Base-by-base conservation (phyloP, 2,329 filamentous ascomycete species). In the Penicillium sp. region DNA sequence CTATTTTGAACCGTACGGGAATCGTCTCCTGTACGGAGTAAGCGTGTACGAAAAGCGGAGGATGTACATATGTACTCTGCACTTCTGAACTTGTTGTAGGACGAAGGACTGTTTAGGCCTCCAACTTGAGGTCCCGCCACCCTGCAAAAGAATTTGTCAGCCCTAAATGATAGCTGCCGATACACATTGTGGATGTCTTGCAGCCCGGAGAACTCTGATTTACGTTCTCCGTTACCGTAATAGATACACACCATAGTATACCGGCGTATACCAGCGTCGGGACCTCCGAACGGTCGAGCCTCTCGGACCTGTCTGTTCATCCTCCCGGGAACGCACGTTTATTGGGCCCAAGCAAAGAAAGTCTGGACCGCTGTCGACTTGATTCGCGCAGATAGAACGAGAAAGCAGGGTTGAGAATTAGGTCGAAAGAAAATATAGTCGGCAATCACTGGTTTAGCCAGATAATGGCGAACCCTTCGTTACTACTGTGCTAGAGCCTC, bases 101-200 rank as follows among this genome's bases (percentile, higher is more conserved):
- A 43, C 14, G 24, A 19, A 40, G 28, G 34, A 55, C 28, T 24
- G 18, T 21, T 26, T 40, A 42, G 43, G 47, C 44, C 34, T 45
- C 36, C 29, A 45, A 43, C 28, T 14, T 8, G 21, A 19, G 37
- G 43, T 54, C 53, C 57, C 51, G 51, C 54, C 31, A 31, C 54
- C 31, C 23, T 52, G 46, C 48, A 51, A 42, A 34, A 40, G 26
- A 39, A 54, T 59, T 59, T 54, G 54, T 54, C 51, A 54, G 53
- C 36, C 29, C 33, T 48, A 47, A 49, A 42, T 52, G 36, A 45
- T n/a, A 26, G 42, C 16, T 8, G 49, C 43, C 34, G 48, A 50
- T 18, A 51, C 51, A 59, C 54, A 52, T 42, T 7, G 37, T 55
- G 44, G 53, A 55, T 59, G 56, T 54, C 58, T 60, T 60, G 58